Base-by-base conservation (phyloP, 306 rosid species). In the Quercus wislizeni region DNA sequence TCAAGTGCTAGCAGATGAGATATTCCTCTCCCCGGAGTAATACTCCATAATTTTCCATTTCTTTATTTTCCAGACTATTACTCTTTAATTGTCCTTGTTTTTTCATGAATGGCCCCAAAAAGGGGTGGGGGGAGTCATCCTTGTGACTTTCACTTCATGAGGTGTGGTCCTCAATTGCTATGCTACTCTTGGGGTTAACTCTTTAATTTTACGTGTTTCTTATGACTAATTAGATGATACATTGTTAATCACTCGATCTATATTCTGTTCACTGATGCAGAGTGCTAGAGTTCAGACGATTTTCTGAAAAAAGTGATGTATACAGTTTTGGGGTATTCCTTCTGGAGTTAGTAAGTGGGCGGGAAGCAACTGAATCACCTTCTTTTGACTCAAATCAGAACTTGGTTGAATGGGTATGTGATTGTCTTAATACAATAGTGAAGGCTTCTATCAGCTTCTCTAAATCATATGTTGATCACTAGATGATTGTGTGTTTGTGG, bases 301-400 rank as follows among this genome's bases (percentile, higher is more conserved):
- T 87, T 88, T 94, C 98, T 18, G 98, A 94, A 77, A 94, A 94
- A 83, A 94, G 94, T 28, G 98, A 94, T 61, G 89, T 85, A 14
- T 94, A 92, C 83, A 92, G 98, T 84, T 94, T 88, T 74, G 98
- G 97, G 0, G 92, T 91, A 55, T 94, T 94, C 78, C 90, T 94
- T 61, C 76, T 94, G 78, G 98, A 94, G 83, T 79, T 94, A 78
- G 87, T 89, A 35, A 90, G 97, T 46, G 97, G 98, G 27, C 82
- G 69, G 76, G 87, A 94, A 87, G 98, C 98, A 55, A 80, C 78
- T 17, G 90, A 88, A 43, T 71, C 84, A 43, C 82, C 92, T 6
- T 73, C 76, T 68, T 78, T 85, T 2, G 86, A 91, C 74, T 67
- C 86, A 5, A 83, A 74, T 79, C 85, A 82, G 75, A 90, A 90